Conservation (phyloP, 2,329 filamentous ascomycete species). For the Oidium heveae region DNA sequence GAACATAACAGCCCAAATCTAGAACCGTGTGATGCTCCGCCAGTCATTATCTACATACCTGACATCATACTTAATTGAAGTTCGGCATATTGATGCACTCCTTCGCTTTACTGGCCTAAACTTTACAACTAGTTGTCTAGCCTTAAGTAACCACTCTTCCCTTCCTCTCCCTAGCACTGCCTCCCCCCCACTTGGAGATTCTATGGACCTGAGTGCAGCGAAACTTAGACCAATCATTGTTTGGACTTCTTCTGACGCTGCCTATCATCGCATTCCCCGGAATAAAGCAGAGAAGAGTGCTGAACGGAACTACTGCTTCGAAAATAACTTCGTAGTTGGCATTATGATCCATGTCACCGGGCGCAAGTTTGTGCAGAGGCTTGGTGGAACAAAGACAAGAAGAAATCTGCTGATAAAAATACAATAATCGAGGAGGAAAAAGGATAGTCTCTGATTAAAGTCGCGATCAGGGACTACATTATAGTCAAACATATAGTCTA, state of each 20-base stretch:
- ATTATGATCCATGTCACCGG: background rate
- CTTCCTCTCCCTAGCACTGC: background rate
- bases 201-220: background rate
- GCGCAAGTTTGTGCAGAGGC: background rate
- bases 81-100: background rate
- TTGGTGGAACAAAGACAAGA: background rate
- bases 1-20: background rate
- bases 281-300: background rate
- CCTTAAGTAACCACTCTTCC: background rate
- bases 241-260: background rate
- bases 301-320: background rate
- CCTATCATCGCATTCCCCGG: background rate
- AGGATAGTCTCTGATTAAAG: background rate
- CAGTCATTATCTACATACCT: background rate
- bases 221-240: background rate
- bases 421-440: background rate
- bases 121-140: background rate
- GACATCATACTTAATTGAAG: background rate
- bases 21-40: background rate
- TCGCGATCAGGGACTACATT: background rate
- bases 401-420: background rate
- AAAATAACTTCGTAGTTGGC: background rate
- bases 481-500: background rate
- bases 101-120: background rate
- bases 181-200: background rate